phyloP scores from a whole-genome alignment of 2,329 filamentous ascomycete genomes.

The Zymoseptoria passerinii region DNA sequence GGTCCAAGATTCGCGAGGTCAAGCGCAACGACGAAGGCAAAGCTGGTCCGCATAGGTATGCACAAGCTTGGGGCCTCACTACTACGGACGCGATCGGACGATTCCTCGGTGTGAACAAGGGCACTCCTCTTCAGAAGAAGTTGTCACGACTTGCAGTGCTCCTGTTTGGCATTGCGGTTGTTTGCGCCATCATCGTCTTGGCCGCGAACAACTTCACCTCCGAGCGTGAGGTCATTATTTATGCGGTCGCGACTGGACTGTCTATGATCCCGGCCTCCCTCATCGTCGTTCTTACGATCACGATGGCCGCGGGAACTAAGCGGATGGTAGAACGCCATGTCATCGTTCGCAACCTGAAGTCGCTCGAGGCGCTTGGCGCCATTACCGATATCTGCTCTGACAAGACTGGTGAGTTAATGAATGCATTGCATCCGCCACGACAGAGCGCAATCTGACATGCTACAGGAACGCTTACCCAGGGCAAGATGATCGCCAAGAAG shows the following conservation, averaged over 20 bases:
- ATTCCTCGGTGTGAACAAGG: slow-evolving; percentile 61
- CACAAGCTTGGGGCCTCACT: slow-evolving; percentile 47
- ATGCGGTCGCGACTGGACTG: slow-evolving; percentile 54
- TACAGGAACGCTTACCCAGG: slow-evolving; percentile 44
- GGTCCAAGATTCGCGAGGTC: slow-evolving; percentile 36
- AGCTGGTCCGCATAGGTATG: slow-evolving; percentile 28
- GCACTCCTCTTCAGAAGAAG: slow-evolving; percentile 77
- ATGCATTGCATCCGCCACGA: too few species aligned
- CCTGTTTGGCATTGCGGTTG: slow-evolving; percentile 65
- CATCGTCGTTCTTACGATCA: slow-evolving; percentile 33
- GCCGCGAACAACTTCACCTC: slow-evolving; percentile 51
- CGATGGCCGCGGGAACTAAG: slow-evolving; percentile 50
- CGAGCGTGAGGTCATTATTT: slow-evolving; percentile 56
- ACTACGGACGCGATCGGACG: slow-evolving; percentile 50
- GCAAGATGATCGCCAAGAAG: slow-evolving; percentile 56
- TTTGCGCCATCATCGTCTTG: slow-evolving; percentile 62
- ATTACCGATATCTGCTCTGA: slow-evolving; percentile 62
- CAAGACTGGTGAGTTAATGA: too few species aligned
- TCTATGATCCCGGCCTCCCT: slow-evolving; percentile 53
- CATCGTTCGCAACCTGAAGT: slow-evolving; percentile 57
- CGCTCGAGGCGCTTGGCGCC: slow-evolving; percentile 56
- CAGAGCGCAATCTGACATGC: too few species aligned
- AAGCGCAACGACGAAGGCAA: slow-evolving; percentile 34
- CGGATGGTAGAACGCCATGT: slow-evolving; percentile 58
- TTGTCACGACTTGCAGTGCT: slow-evolving; percentile 77